These are phyloP conservation scores for Leucocoprinus birnbaumii DNA, from an alignment of 768 basidiomycete genomes.

Conservation along the genomic window DNA sequence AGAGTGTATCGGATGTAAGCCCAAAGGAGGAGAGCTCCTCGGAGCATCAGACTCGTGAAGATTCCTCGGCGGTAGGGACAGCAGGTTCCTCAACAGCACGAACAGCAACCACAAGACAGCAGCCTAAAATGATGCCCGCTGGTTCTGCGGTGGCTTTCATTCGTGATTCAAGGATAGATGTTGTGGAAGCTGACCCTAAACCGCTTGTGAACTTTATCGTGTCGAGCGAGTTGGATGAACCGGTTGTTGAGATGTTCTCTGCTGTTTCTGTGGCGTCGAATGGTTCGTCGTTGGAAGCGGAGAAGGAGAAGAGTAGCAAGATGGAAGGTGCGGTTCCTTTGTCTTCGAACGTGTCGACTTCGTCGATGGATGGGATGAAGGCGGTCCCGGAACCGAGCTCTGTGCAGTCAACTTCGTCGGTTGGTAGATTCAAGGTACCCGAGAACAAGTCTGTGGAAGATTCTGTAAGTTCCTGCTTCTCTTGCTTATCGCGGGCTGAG, in stretches of 20 bases:
- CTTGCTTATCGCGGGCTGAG: background rate
- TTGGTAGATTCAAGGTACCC: slow-evolving; percentile 24
- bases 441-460: slow-evolving; percentile 55
- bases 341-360: background rate
- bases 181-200: slow-evolving; percentile 43
- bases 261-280: background rate
- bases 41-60: background rate
- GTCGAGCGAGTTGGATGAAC: slow-evolving; percentile 69
- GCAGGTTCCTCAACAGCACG: background rate
- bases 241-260: slow-evolving; percentile 13
- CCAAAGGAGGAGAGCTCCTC: background rate
- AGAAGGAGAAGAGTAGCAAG: background rate
- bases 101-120: slow-evolving; percentile 25
- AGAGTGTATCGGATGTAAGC: slow-evolving; percentile 13
- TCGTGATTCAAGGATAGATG: slow-evolving; percentile 57
- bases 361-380: background rate
- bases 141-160: slow-evolving; percentile 75
- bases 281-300: background rate
- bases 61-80: background rate
- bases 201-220: slow-evolving; percentile 72
- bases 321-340: background rate
- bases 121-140: slow-evolving; percentile 71
- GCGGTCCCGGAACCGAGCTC: background rate
- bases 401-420: background rate
- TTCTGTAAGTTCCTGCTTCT: slow-evolving; percentile 48